A percentile compares a stretch with the other conserved stretches of the same genome.
phyloP scores from a whole-genome alignment of 352 stramenopile species.

The Phytopythium delawarense region DNA sequence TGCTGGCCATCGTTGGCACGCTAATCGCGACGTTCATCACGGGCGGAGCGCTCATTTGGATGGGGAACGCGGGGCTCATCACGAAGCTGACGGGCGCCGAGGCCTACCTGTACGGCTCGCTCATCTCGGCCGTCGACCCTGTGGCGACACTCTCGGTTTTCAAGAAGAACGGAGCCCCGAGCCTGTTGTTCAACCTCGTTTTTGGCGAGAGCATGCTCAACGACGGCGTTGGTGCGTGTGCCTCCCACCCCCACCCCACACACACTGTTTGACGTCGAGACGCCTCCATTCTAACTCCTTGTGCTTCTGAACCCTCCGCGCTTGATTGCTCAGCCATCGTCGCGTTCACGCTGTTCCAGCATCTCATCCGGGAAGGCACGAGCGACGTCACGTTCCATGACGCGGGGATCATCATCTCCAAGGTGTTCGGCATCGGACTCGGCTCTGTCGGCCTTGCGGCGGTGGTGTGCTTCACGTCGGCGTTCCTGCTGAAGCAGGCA shows the following conservation, averaged over 20 bases:
- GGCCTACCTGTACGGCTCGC: slow-evolving; percentile 87
- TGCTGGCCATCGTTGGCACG: slow-evolving; percentile 76
- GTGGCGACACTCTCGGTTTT: slow-evolving; percentile 93
- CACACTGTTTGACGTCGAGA: background rate
- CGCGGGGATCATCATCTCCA: slow-evolving; percentile 69
- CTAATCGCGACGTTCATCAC: slow-evolving; percentile 79
- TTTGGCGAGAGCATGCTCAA: slow-evolving; percentile 96
- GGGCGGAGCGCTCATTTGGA: slow-evolving; percentile 65
- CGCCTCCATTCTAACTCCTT: slow-evolving; percentile 3
- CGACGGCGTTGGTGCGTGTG: slow-evolving; percentile 82
- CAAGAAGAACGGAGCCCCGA: slow-evolving; percentile 84
- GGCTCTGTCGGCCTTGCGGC: slow-evolving; percentile 72
- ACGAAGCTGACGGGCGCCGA: slow-evolving; percentile 86
- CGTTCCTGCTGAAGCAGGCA: slow-evolving; percentile 78
- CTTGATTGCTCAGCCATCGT: slow-evolving; percentile 56
- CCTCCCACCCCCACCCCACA: too few relatives aligned
- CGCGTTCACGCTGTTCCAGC: slow-evolving; percentile 78
- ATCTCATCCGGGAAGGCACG: slow-evolving; percentile 69
- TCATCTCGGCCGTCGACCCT: slow-evolving; percentile 93
- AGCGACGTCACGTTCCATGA: slow-evolving; percentile 70
- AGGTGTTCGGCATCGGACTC: slow-evolving; percentile 82
- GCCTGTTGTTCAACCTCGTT: slow-evolving; percentile 93
- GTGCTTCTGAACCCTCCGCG: background rate
- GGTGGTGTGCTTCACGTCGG: slow-evolving; percentile 69
- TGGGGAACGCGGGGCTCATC: slow-evolving; percentile 64